Conservation (phyloP, 1,284 basidiomycete species). For the Apiotrichum laibachii region DNA sequence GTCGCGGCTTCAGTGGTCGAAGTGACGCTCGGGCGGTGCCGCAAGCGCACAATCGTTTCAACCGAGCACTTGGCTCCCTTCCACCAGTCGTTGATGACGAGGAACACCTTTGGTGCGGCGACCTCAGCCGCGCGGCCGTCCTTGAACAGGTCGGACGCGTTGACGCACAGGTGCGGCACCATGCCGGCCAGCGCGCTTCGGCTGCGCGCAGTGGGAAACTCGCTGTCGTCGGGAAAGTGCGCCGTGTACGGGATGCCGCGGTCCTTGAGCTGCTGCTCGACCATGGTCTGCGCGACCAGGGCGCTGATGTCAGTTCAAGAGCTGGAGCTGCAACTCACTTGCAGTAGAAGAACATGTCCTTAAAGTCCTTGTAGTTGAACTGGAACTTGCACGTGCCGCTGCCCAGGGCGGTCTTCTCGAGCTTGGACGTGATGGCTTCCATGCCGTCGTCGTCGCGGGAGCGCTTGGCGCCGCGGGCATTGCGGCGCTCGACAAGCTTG, state of each 20-base stretch:
- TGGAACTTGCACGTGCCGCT: conserved; percentile 30
- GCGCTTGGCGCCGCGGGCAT: conserved; percentile 14
- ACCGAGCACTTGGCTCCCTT: conserved; percentile 65
- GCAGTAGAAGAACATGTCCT: conserved; percentile 41
- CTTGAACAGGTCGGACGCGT: conserved; percentile 72
- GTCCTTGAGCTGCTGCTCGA: conserved; percentile 81
- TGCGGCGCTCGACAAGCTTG: conserved; percentile 27
- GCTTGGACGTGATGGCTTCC: background rate
- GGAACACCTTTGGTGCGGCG: conserved; percentile 82
- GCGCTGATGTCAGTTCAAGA: conserved; percentile 57
- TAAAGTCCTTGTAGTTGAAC: conserved; percentile 39
- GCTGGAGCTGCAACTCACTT: conserved; percentile 30
- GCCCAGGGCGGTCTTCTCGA: conserved; percentile 1
- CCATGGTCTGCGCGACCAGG: conserved; percentile 80
- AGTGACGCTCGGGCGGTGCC: conserved; percentile 72
- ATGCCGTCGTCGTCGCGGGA: conserved; percentile 7
- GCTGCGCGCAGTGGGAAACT: conserved; percentile 21
- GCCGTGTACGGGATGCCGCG: conserved; percentile 74
- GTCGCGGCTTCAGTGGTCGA: conserved; percentile 52
- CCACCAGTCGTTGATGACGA: conserved; percentile 89
- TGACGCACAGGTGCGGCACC: conserved; percentile 76
- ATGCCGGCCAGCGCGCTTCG: conserved; percentile 53
- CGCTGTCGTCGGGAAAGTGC: conserved; percentile 58
- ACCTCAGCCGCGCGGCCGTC: conserved; percentile 80
- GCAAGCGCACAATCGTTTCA: conserved; percentile 58